Evolutionary conservation across 2,329 filamentous ascomycete genomes (phyloP).

Genomic region (Arachnomyces sp.): DNA sequence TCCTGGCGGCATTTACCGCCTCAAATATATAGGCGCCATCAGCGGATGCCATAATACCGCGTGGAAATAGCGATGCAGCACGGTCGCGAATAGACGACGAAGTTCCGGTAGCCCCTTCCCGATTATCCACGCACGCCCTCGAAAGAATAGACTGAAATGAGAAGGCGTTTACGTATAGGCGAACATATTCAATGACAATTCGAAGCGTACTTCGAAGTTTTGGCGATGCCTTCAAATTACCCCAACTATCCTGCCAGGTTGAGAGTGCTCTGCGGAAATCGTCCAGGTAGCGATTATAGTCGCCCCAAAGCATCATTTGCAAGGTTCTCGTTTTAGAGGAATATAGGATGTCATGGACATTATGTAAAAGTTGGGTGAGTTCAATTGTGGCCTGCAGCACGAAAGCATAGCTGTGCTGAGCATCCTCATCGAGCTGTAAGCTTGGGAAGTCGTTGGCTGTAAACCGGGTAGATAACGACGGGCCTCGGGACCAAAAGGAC

Average conservation of each 20-base stretch:
- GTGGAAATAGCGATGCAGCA: conserved; percentile 9
- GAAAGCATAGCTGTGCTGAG: too few relatives aligned
- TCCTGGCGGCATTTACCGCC: conserved; percentile 11
- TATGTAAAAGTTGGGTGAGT: conserved; percentile 15
- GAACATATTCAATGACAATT: conserved; percentile 18
- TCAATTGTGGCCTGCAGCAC: conserved; percentile 15
- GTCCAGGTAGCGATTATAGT: conserved; percentile 16
- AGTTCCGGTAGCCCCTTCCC: neutral
- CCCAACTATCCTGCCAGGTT: conserved; percentile 5
- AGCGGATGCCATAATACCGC: conserved; percentile 12
- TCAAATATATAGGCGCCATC: conserved; percentile 15
- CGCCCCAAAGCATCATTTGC: conserved; percentile 11
- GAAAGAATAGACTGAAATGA: conserved; percentile 13
- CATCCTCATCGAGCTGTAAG: too few relatives aligned
- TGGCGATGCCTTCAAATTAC: too few relatives aligned
- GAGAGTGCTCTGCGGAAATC: conserved; percentile 9
- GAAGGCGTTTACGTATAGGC: conserved; percentile 12
- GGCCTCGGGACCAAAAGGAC: conserved; percentile 19
- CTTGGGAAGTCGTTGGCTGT: conserved; percentile 14
- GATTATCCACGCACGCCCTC: neutral
- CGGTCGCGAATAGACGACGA: too few relatives aligned
- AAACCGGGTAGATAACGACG: conserved; percentile 12
- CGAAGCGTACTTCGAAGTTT: too few relatives aligned
- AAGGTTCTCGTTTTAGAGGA: conserved; percentile 12
- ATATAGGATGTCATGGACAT: conserved; percentile 15